Conservation (phyloP, 257 asterid genomes). For the Catharanthus roseus region DNA sequence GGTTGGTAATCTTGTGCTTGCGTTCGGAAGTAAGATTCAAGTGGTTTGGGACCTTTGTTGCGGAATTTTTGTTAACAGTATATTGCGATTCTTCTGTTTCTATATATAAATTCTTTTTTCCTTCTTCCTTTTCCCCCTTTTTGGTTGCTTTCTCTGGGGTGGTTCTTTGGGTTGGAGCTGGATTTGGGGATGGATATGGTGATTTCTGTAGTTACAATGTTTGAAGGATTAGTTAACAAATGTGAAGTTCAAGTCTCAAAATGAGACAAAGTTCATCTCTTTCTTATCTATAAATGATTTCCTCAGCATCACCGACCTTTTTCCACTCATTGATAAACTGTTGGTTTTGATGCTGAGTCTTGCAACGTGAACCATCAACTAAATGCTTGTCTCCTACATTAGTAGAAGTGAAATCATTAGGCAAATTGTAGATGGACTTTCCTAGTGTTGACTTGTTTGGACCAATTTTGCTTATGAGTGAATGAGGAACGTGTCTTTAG, state of each 20-base stretch:
- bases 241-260: not conserved
- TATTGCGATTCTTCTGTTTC: not conserved
- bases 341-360: not conserved
- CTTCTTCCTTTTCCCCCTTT: not conserved
- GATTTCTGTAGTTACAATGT: not conserved
- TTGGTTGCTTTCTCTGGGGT: not conserved
- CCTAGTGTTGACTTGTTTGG: not conserved
- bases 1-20: not conserved
- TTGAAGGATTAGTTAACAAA: not conserved
- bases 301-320: not conserved
- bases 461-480: not conserved
- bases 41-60: slow-evolving; percentile 1
- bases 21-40: not conserved
- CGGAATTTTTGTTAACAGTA: not conserved
- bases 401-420: too few species aligned
- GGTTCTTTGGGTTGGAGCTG: not conserved
- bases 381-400: not conserved
- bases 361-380: not conserved
- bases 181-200: not conserved
- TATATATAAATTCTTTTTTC: too few species aligned
- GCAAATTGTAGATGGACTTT: not conserved
- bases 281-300: not conserved
- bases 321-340: not conserved
- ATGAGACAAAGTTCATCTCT: not conserved
- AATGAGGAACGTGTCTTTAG: not conserved